Percentiles rank a stretch among this genome's conserved stretches.
Evolutionary conservation across 2,329 filamentous ascomycete genomes (phyloP).

Genomic region (Exutisphaerella laricina): DNA sequence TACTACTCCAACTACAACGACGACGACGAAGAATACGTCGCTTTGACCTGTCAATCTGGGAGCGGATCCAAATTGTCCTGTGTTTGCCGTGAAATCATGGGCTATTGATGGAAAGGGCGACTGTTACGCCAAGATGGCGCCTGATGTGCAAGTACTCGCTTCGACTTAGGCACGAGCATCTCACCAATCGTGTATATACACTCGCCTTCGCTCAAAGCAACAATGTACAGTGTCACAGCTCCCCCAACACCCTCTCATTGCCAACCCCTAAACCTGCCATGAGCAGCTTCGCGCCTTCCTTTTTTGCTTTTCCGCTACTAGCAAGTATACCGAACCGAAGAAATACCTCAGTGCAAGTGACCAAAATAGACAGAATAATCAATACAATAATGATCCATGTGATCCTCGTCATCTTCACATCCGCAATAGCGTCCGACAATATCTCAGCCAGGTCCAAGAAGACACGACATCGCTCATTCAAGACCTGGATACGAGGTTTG

Average conservation of each 20-base stretch:
- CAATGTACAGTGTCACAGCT: no score
- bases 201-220: no score
- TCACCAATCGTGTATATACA: no score
- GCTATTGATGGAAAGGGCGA: no score
- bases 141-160: no score
- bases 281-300: constrained; percentile 9
- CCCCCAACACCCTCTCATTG: constrained; percentile 1
- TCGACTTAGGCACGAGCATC: no score
- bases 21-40: no score
- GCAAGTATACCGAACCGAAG: constrained; percentile 73
- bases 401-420: constrained; percentile 91
- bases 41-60: no score
- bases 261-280: constrained; percentile 5
- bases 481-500: constrained; percentile 87
- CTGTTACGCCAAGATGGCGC: no score
- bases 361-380: constrained; percentile 82
- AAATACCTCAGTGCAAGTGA: constrained; percentile 84
- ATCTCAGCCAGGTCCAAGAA: constrained; percentile 96
- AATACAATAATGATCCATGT: constrained; percentile 98
- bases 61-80: no score
- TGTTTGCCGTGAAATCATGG: no score
- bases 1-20: no score
- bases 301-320: constrained; percentile 13
- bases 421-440: constrained; percentile 81
- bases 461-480: constrained; percentile 94